These are phyloP conservation scores for Hypoxylon sp. DNA, from an alignment of 2,329 filamentous ascomycete species.

Conservation along the genomic window DNA sequence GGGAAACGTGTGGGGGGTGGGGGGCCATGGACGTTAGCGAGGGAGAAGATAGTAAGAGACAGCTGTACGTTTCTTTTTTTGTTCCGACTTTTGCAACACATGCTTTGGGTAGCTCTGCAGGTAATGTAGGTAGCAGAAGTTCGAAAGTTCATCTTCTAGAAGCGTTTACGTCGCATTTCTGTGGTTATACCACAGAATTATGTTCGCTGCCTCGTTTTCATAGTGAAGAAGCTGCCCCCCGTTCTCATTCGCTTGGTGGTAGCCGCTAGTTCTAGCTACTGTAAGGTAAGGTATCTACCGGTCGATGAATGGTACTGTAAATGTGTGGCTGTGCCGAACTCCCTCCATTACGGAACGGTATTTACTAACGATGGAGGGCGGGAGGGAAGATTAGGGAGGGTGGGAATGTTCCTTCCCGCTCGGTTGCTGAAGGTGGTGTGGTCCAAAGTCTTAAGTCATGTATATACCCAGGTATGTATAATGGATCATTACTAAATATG, in stretches of 20 bases:
- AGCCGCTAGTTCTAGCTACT: constrained; percentile 18
- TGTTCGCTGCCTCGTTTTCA: constrained; percentile 8
- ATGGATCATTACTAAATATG: constrained; percentile 21
- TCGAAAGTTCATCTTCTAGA: constrained; percentile 8
- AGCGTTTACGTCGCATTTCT: constrained; percentile 6
- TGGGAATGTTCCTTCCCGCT: constrained; percentile 38
- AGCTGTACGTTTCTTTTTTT: constrained; percentile 11
- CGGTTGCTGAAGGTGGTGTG: constrained; percentile 25
- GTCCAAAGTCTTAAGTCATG: constrained; percentile 13
- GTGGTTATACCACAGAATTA: constrained; percentile 4
- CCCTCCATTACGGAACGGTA: constrained; percentile 39
- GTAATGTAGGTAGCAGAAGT: not conserved
- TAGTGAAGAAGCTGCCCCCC: constrained; percentile 3
- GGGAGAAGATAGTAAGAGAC: constrained; percentile 18
- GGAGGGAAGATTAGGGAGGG: constrained; percentile 24
- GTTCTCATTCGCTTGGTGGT: constrained; percentile 15
- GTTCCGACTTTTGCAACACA: not conserved
- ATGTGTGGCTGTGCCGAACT: constrained; percentile 36
- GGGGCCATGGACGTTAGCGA: constrained; percentile 23
- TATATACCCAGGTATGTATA: constrained; percentile 17
- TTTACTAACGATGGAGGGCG: constrained; percentile 33
- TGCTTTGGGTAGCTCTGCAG: constrained; percentile 12
- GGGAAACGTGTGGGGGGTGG: constrained; percentile 43
- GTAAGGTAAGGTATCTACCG: constrained; percentile 35
- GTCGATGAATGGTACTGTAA: constrained; percentile 20